These are phyloP conservation scores for Zygotorulaspora sp. DNA, from an alignment of 805 yeast genomes.

Conservation along the genomic window DNA sequence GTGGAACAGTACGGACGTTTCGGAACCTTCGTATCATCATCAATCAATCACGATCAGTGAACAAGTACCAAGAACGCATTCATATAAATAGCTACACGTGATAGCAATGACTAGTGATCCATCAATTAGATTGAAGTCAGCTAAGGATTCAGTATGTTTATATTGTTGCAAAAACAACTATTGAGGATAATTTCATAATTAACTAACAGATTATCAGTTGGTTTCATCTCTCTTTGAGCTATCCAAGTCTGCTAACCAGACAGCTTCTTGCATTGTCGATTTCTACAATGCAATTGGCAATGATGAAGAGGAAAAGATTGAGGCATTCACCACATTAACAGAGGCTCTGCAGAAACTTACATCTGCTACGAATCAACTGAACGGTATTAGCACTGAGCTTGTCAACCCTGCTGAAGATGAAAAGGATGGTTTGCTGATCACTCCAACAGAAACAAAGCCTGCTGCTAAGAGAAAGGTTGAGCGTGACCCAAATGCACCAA, in stretches of 20 bases:
- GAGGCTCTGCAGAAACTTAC: constrained; percentile 40
- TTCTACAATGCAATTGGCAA: constrained; percentile 59
- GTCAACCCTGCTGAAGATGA: constrained; percentile 35
- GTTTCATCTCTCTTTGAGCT: constrained; percentile 78
- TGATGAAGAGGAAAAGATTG: constrained; percentile 43
- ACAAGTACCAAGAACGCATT: neutral
- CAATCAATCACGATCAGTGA: neutral
- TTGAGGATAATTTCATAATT: neutral
- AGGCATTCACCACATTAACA: constrained; percentile 42
- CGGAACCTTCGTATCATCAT: neutral
- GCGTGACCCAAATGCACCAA: constrained; percentile 92
- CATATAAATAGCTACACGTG: constrained; percentile 7
- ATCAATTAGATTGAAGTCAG: constrained; percentile 33
- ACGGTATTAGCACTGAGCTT: constrained; percentile 29
- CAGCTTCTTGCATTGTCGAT: constrained; percentile 73
- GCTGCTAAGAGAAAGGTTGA: constrained; percentile 44
- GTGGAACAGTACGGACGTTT: neutral
- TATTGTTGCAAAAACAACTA: neutral
- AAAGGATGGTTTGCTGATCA: constrained; percentile 20
- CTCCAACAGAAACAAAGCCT: constrained; percentile 23
- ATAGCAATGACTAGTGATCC: constrained; percentile 31
- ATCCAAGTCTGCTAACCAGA: constrained; percentile 81
- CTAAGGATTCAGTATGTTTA: constrained; percentile 39
- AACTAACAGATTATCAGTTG: constrained; percentile 39
- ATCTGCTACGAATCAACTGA: constrained; percentile 34